Conservation (phyloP, 2,329 filamentous ascomycete species). For the Pseudocercospora macadamiae region DNA sequence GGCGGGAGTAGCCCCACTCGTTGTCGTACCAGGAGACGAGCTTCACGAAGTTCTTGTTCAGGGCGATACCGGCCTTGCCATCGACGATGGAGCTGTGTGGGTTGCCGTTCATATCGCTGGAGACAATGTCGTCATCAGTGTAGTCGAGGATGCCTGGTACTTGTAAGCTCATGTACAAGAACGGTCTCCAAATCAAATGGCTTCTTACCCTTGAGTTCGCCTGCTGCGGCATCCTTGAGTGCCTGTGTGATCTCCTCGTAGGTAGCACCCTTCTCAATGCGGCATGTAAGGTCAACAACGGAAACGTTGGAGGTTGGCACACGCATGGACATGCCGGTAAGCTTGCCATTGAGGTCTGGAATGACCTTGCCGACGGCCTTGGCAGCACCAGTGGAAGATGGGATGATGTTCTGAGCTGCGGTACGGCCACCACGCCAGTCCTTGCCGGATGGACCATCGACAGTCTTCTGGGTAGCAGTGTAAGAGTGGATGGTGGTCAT, state of each 20-base stretch:
- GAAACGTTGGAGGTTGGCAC: slow-evolving; percentile 98
- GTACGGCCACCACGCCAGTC: slow-evolving; percentile 99
- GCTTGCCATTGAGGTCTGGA: slow-evolving; percentile 96
- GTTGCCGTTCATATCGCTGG: slow-evolving; percentile 91
- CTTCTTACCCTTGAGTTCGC: slow-evolving; percentile 77
- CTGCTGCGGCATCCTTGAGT: slow-evolving; percentile 82
- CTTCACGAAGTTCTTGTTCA: slow-evolving; percentile 99
- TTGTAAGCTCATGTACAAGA: no score
- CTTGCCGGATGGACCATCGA: slow-evolving; percentile 96
- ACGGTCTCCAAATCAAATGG: no score
- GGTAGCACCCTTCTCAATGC: slow-evolving; percentile 83
- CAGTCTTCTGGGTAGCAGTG: slow-evolving; percentile 99
- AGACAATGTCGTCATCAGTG: slow-evolving; percentile 97
- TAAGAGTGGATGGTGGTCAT: slow-evolving; percentile 99
- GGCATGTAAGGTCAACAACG: slow-evolving; percentile 94
- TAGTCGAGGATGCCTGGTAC: slow-evolving; percentile 80
- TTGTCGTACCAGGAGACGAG: slow-evolving; percentile 86
- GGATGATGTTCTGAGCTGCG: slow-evolving; percentile 99
- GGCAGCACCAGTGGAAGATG: slow-evolving; percentile 96
- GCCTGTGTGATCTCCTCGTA: slow-evolving; percentile 93
- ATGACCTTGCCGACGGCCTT: slow-evolving; percentile 99
- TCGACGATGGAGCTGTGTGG: slow-evolving; percentile 96
- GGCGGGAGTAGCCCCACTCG: slow-evolving; percentile 99
- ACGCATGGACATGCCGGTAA: slow-evolving; percentile 99
- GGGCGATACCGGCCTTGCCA: slow-evolving; percentile 96